Percentiles rank a stretch among this genome's conserved stretches.
Evolutionary conservation across 129 eudicot species (phyloP).

Genomic region (Glebionis coronaria): DNA sequence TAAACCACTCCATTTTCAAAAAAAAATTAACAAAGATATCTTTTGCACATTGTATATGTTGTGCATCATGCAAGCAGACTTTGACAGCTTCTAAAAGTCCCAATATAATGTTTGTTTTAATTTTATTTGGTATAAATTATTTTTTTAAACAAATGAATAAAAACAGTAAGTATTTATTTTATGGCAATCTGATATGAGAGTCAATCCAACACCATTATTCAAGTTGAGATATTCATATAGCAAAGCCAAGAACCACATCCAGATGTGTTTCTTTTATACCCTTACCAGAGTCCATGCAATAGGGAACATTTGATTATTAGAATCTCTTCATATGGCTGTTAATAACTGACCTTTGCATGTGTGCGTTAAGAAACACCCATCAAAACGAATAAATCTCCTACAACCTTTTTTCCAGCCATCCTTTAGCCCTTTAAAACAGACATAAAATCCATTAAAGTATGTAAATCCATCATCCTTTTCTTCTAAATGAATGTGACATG

Average conservation of each 20-base stretch:
- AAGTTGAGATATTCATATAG: no score
- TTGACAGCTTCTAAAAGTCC: no score
- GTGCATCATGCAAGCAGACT: no score
- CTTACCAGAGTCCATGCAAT: background rate
- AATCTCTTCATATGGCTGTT: background rate
- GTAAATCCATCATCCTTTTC: background rate
- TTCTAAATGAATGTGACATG: background rate
- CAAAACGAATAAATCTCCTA: background rate
- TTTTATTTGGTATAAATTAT: no score
- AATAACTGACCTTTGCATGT: background rate
- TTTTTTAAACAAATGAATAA: no score
- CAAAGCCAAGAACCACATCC: background rate
- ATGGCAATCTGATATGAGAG: background rate
- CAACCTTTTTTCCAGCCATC: background rate
- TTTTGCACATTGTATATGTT: no score
- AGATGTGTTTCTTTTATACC: background rate
- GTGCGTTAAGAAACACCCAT: background rate
- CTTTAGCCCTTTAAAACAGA: background rate
- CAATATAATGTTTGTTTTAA: no score
- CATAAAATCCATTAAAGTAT: background rate
- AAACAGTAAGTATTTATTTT: no score
- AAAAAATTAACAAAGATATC: no score
- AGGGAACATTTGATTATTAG: background rate
- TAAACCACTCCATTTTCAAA: no score
- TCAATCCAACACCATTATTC: background rate